These are phyloP conservation scores for Pyracantha coccinea DNA, from an alignment of 331 rosid genomes.

Conservation along the genomic window DNA sequence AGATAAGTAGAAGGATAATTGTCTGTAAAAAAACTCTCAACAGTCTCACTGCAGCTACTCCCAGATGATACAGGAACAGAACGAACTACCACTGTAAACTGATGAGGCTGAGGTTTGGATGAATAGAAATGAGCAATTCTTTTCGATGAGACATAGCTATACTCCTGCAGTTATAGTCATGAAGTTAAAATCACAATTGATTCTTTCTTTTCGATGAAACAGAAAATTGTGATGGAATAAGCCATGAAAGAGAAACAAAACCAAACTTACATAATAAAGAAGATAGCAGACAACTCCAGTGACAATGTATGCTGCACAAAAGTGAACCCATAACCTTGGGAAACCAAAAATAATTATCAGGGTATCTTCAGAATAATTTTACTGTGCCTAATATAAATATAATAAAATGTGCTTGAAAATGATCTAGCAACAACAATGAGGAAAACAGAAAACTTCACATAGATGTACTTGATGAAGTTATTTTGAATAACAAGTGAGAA, in stretches of 20 bases:
- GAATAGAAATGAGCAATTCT: conserved; percentile 47
- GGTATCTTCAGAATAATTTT: conserved; percentile 6
- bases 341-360: conserved; percentile 33
- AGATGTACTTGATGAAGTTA: background rate
- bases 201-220: conserved; percentile 4
- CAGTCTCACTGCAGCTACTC: conserved; percentile 51
- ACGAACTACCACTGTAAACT: conserved; percentile 58
- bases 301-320: conserved; percentile 66
- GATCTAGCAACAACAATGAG: background rate
- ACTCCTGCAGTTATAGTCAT: conserved; percentile 50
- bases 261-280: conserved; percentile 63
- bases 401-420: background rate
- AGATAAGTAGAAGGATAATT: conserved; percentile 70
- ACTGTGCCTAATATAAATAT: conserved; percentile 7
- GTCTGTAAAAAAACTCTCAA: conserved; percentile 62
- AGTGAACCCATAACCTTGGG: conserved; percentile 84
- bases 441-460: background rate
- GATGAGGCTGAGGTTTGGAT: conserved; percentile 53
- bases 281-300: conserved; percentile 83
- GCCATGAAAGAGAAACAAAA: conserved; percentile 3
- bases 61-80: conserved; percentile 59
- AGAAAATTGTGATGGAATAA: background rate
- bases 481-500: background rate
- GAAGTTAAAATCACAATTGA: background rate
- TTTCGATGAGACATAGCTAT: conserved; percentile 48